Percentiles rank a stretch among this genome's conserved stretches.
Conservation (phyloP, 371 early-diverging fungal species). For the Mortierella sp. region DNA sequence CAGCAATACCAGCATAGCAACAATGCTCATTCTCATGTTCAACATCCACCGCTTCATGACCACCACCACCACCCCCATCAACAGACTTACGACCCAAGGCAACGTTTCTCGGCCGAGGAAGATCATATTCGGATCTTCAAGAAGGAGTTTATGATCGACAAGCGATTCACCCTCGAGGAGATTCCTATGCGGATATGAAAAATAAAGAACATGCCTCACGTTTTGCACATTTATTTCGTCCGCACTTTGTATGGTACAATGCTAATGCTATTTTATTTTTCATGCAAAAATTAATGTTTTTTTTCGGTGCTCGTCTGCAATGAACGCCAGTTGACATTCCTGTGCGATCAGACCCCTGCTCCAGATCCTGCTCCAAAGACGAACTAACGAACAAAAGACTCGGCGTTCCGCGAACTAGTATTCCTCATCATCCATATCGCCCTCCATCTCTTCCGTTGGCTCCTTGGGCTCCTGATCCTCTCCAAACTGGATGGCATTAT, state of each 20-base stretch:
- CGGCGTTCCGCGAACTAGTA: no score
- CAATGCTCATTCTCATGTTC: no score
- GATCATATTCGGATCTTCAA: constrained; percentile 30
- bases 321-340: no score
- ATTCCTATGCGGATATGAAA: constrained; percentile 40
- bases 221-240: no score
- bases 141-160: constrained; percentile 35
- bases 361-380: no score
- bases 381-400: no score
- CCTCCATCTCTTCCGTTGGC: constrained; percentile 51
- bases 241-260: no score
- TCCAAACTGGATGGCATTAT: constrained; percentile 97
- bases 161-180: constrained; percentile 37
- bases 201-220: no score
- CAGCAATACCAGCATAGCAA: neutral
- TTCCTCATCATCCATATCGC: constrained; percentile 31
- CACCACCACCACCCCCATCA: neutral
- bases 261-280: no score
- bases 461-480: constrained; percentile 96
- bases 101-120: neutral
- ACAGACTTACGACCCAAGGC: neutral
- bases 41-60: neutral
- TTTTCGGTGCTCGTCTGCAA: no score
- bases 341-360: no score
- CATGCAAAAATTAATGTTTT: no score